Conservation (phyloP, 345 rosid genomes). For the Bruguiera parviflora region DNA sequence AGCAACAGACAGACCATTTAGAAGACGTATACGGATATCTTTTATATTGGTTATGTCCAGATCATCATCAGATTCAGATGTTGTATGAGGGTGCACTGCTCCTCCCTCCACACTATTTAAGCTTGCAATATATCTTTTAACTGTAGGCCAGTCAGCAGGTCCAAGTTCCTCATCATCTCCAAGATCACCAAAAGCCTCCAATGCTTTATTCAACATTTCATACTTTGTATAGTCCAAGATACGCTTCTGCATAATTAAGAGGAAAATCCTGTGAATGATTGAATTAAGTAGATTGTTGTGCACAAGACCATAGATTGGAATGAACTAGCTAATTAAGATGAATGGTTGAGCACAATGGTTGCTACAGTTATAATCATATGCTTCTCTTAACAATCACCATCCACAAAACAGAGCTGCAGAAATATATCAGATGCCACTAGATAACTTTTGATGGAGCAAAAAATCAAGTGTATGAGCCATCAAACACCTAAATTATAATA, state of each 20-base stretch:
- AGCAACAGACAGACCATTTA: constrained; percentile 59
- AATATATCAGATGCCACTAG: no score
- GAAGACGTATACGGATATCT: constrained; percentile 79
- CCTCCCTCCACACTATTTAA: constrained; percentile 61
- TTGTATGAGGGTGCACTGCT: constrained; percentile 53
- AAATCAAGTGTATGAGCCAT: no score
- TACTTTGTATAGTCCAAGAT: constrained; percentile 77
- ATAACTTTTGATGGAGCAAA: no score
- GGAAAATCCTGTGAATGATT: not conserved
- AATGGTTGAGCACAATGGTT: no score
- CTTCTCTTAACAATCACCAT: no score
- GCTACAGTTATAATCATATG: no score
- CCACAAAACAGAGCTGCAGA: no score
- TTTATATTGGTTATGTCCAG: constrained; percentile 63
- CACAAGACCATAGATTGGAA: not conserved
- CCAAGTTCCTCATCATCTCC: constrained; percentile 98
- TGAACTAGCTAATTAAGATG: no score
- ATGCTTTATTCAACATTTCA: constrained; percentile 82
- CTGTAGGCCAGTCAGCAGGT: constrained; percentile 93
- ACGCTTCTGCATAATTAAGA: constrained; percentile 51
- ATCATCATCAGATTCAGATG: constrained; percentile 35
- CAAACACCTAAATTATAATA: no score
- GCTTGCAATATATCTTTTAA: constrained; percentile 64
- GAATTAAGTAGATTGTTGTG: not conserved
- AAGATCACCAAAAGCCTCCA: constrained; percentile 75